Base-by-base conservation (phyloP, 1,139 yeast genomes). In the Pichia sp. region DNA sequence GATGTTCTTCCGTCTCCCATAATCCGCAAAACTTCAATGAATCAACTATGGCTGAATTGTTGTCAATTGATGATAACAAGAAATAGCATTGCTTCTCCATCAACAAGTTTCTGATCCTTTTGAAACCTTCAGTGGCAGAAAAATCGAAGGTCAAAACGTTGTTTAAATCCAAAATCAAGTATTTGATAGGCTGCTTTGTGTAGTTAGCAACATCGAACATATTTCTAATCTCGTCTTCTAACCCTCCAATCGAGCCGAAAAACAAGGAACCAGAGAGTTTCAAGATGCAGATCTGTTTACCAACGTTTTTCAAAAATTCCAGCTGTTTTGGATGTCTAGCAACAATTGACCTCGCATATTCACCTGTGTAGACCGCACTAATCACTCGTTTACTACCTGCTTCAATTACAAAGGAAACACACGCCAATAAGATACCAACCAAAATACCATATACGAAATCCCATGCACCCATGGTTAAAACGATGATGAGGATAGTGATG, bases 101-200 rank as follows among this genome's bases (percentile, higher is more conserved):
- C 23, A 90, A 75, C 62, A 90, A 78, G 60, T 95, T 85, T 67
- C 89, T 83, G 60, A 95, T 87, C 62, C 97, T 77, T 62, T 92
- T 83, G 68, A 93, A 89, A 0, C 98, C 97, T 70, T 93, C 99
- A 6, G 97, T 96, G 0, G 98, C 98, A 43, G 96, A 87, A 64
- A 88, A 93, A 70, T 93, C 99, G 62, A 93, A 82, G 10, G 84
- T 77, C 47, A 76, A 74, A 31, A 93, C 96, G 43, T 87, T 84
- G 59, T 85, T 84, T 78, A 93, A 85, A 70, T 93, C 99, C 51
- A 93, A 70, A 53, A 93, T 83, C 62, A 93, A 74, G 68, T 85
- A 93, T 62, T 88, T 82, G 62, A 93, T 82, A 3, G 90, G 89
- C 59, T 78, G 77, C 47, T 67, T 67, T 15, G 71, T 68, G 64